phyloP scores from a whole-genome alignment of 331 rosid genomes.

The Acacia pycnantha region DNA sequence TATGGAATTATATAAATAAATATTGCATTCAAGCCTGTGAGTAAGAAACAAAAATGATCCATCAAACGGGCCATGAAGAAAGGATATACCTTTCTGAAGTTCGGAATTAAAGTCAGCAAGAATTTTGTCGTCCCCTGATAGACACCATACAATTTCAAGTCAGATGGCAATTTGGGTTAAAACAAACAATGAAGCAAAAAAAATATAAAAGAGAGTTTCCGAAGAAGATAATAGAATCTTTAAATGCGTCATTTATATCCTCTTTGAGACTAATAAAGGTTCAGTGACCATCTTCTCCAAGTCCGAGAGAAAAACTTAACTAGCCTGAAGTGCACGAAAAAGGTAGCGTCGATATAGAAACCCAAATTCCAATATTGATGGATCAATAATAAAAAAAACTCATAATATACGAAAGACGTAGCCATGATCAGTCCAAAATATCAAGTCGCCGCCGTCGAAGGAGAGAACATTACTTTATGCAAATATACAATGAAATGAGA shows the following conservation, averaged over 20 bases:
- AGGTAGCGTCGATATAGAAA: background rate
- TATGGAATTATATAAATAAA: background rate
- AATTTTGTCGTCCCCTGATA: slow-evolving; percentile 78
- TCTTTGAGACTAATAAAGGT: background rate
- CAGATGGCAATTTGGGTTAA: background rate
- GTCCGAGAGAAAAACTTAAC: background rate
- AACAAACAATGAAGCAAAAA: background rate
- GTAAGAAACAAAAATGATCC: background rate
- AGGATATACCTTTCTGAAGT: slow-evolving; percentile 79
- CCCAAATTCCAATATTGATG: background rate
- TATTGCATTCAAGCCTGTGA: background rate
- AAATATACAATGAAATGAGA: background rate
- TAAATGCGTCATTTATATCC: background rate
- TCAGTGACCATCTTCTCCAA: background rate
- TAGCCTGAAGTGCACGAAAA: background rate
- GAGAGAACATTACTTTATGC: background rate
- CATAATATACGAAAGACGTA: background rate
- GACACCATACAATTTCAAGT: slow-evolving; percentile 18
- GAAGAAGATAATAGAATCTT: background rate
- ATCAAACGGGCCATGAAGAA: background rate
- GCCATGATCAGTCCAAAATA: background rate
- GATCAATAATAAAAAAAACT: background rate
- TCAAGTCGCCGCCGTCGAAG: background rate
- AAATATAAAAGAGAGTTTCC: background rate
- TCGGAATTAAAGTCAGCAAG: slow-evolving; percentile 70